Conservation (phyloP, 495 filamentous ascomycete species). For the Extremus antarcticus region DNA sequence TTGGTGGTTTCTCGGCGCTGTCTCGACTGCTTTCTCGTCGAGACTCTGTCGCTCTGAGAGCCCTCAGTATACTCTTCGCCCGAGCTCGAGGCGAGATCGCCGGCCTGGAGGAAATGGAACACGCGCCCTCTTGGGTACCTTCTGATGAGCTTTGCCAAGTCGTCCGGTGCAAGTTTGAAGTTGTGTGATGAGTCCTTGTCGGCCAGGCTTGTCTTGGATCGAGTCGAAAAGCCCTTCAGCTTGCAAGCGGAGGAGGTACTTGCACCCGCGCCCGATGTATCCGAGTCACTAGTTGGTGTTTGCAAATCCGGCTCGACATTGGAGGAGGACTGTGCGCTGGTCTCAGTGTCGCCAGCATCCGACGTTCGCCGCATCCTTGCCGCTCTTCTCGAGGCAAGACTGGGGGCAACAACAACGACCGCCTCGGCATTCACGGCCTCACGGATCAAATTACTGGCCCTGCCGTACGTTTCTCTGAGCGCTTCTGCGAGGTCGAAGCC, state of each 20-base stretch:
- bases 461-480: neutral
- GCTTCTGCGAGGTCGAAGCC: neutral
- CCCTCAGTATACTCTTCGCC: slow-evolving; percentile 2
- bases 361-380: neutral
- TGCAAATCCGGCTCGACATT: no score
- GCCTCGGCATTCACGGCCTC: slow-evolving; percentile 7
- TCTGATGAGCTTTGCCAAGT: neutral
- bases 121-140: slow-evolving; percentile 1
- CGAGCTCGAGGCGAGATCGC: slow-evolving; percentile 4
- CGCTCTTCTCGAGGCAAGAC: neutral
- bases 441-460: slow-evolving; percentile 6
- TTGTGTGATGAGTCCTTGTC: neutral
- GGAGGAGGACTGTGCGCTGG: neutral
- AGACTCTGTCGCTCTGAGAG: neutral
- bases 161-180: neutral
- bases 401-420: slow-evolving; percentile 8
- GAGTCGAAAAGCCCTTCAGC: neutral
- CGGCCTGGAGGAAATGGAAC: slow-evolving; percentile 5
- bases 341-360: neutral
- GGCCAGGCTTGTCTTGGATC: neutral
- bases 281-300: neutral
- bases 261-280: neutral
- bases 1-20: neutral
- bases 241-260: neutral
- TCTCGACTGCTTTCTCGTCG: neutral